Evolutionary conservation across 2,329 filamentous ascomycete species (phyloP).

Genomic region (Xylariaceae sp.): DNA sequence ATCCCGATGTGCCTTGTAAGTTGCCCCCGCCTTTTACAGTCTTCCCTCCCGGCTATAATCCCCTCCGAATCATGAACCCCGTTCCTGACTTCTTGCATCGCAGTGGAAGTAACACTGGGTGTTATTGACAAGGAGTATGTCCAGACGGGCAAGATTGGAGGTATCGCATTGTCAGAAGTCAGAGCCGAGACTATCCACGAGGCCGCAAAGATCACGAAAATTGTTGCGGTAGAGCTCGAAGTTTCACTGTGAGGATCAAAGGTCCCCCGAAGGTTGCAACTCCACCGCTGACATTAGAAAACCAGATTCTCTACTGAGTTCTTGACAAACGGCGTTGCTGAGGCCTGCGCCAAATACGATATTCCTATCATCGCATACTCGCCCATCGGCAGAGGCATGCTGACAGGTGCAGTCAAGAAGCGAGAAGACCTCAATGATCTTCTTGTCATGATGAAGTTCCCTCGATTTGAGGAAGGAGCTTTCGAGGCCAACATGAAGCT

Average conservation of each 20-base stretch:
- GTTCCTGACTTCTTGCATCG: not conserved
- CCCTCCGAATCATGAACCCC: too few relatives aligned
- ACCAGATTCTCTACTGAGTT: conserved; percentile 51
- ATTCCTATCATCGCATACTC: conserved; percentile 61
- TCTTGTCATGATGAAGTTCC: conserved; percentile 34
- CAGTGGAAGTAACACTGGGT: conserved; percentile 34
- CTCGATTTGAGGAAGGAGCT: conserved; percentile 54
- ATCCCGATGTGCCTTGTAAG: conserved; percentile 34
- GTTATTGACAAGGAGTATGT: conserved; percentile 35
- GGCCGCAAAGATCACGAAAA: conserved; percentile 32
- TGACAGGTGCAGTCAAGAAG: conserved; percentile 48
- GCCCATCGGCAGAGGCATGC: conserved; percentile 56
- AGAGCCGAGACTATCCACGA: conserved; percentile 38
- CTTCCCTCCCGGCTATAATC: not conserved
- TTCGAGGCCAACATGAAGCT: conserved; percentile 65
- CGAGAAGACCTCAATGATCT: conserved; percentile 46
- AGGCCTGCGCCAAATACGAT: conserved; percentile 52
- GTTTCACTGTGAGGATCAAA: conserved; percentile 30
- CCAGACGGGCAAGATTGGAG: conserved; percentile 38
- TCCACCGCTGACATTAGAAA: conserved; percentile 41
- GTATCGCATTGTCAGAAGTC: conserved; percentile 39
- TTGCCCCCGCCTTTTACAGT: not conserved
- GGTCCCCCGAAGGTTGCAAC: conserved; percentile 46
- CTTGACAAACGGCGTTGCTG: conserved; percentile 55
- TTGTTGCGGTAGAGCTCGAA: conserved; percentile 39